Conservation (phyloP, 208 protist genomes). For the Acanthamoeba triangularis region DNA sequence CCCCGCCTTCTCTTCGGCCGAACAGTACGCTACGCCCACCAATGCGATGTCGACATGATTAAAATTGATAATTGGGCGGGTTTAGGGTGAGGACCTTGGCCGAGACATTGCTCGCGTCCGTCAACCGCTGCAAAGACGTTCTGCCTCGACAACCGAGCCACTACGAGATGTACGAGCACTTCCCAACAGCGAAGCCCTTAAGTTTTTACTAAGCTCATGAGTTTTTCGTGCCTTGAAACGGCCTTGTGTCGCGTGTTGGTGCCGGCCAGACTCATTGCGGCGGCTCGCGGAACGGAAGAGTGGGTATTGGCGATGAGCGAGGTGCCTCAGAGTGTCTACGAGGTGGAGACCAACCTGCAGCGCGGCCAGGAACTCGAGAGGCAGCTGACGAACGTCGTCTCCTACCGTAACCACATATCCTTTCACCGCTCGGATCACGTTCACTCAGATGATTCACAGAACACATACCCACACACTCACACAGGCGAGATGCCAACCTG, state of each 20-base stretch:
- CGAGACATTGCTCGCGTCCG: neutral
- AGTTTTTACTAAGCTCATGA: too few species aligned
- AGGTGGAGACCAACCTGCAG: neutral
- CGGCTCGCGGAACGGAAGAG: neutral
- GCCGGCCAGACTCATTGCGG: neutral
- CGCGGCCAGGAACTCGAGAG: neutral
- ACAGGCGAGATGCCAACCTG: neutral
- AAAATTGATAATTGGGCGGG: too few species aligned
- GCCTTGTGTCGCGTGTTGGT: too few species aligned
- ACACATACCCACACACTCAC: too few species aligned
- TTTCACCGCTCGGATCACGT: too few species aligned
- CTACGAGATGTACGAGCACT: neutral
- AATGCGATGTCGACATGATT: too few species aligned
- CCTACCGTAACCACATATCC: too few species aligned
- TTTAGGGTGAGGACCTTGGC: neutral
- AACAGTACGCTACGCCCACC: neutral
- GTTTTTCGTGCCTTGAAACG: too few species aligned
- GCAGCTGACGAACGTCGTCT: neutral
- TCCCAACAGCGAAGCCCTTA: too few species aligned
- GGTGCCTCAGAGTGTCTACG: neutral
- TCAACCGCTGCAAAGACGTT: neutral
- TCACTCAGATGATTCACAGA: too few species aligned
- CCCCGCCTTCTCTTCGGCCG: neutral
- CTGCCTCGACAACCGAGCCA: neutral
- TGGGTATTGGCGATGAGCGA: neutral